Evolutionary conservation across 805 yeast species (phyloP), one percentile per base, ranked within the genome.

Genomic region (Yamadazyma nakazawae): DNA sequence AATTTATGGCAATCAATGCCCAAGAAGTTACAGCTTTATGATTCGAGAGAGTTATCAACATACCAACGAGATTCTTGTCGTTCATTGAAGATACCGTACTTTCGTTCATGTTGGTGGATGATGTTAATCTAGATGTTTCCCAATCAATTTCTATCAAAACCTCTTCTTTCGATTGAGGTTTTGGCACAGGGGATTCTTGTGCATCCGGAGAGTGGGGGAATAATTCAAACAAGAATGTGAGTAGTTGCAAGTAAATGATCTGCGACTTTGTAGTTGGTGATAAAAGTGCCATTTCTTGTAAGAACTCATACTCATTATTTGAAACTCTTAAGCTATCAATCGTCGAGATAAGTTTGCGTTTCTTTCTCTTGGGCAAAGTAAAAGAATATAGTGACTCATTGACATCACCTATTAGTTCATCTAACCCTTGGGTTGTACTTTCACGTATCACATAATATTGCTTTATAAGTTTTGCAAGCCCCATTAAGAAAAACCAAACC

Each of bases 401-500:
- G 10, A 17, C 40, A 14, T 34, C 34, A 21, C 18, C 28, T 14
- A 19, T 10, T 12, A 9, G 5, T 3, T 19, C 5, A 3, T 36
- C 39, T 6, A 26, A 36, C 6, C 5, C 28, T 21, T 36, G 28
- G 11, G 16, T n/a, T 18, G 30, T 9, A 18, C 6, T n/a, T 11
- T 35, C 26, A 9, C 35, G 28, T 18, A 69, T 45, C 3, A 43
- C 40, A 48, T 61, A 75, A 46, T 62, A 76, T 2, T 63, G 41
- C 0, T 45, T 34, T 0, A 75, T 26, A 2, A 78, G 50, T 34
- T 55, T 63, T 0, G 63, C 46, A 7, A 72, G 25, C 0, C 78
- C 80, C 7, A 57, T 44, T 1, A 64, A 43, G 3, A 68, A 50
- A 11, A 79, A 56, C 84, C 84, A 80, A 0, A 69, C 59, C 8